These are phyloP conservation scores for Cyclotella kingstonii DNA, from an alignment of 108 stramenopile species.

Conservation along the genomic window DNA sequence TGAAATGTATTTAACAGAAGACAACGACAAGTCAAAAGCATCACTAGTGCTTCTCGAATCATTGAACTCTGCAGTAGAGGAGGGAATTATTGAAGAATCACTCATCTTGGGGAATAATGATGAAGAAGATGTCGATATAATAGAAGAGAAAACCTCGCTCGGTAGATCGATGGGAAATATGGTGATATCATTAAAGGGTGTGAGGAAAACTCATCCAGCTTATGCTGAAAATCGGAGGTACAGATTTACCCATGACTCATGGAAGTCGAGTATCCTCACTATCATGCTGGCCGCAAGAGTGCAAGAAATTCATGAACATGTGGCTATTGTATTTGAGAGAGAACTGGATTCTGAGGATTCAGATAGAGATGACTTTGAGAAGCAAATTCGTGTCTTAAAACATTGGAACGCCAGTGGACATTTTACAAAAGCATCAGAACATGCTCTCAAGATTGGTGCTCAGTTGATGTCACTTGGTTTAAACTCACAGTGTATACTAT, in stretches of 20 bases:
- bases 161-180: constrained; percentile 23
- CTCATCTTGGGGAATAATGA: constrained; percentile 12
- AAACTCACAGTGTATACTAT: constrained; percentile 45
- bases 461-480: constrained; percentile 55
- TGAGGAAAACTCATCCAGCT: constrained; percentile 32
- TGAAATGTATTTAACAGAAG: constrained; percentile 24
- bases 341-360: constrained; percentile 21
- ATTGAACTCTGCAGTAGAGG: constrained; percentile 53
- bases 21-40: constrained; percentile 23
- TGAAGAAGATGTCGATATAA: constrained; percentile 11
- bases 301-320: constrained; percentile 56
- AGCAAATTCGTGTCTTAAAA: constrained; percentile 44
- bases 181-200: constrained; percentile 15
- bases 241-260: constrained; percentile 57
- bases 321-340: constrained; percentile 57
- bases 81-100: constrained; percentile 60
- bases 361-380: constrained; percentile 38
- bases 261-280: constrained; percentile 59
- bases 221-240: constrained; percentile 46
- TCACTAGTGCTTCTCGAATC: constrained; percentile 29
- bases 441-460: constrained; percentile 56
- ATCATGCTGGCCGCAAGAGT: constrained; percentile 58
- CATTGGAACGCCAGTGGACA: constrained; percentile 60
- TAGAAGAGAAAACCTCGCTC: constrained; percentile 25
- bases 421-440: constrained; percentile 41